Evolutionary conservation across 2,329 filamentous ascomycete species (phyloP).

Genomic region (Epichloe scottii): DNA sequence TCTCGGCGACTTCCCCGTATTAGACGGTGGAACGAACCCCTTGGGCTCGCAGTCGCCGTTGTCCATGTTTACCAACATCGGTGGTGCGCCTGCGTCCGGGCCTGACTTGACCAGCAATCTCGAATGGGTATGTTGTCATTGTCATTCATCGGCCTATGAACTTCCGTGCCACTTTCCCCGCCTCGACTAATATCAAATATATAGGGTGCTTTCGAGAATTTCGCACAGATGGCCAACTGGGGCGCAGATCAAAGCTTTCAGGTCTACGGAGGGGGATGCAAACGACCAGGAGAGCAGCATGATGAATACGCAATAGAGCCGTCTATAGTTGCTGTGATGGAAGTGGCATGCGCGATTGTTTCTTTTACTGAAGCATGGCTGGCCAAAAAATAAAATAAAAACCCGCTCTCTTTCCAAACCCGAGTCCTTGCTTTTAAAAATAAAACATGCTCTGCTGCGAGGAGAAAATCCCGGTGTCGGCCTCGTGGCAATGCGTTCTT

Average conservation of each 20-base stretch:
- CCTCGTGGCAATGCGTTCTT: too few species aligned
- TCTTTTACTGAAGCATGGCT: too few species aligned
- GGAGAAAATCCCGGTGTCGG: too few species aligned
- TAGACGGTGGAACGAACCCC: constrained; percentile 16
- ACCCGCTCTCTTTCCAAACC: too few species aligned
- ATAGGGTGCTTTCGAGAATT: constrained; percentile 45
- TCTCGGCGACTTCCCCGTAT: constrained; percentile 16
- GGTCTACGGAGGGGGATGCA: constrained; percentile 28
- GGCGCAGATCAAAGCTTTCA: constrained; percentile 39
- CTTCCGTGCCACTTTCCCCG: not conserved
- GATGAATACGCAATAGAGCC: constrained; percentile 10
- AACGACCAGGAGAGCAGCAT: constrained; percentile 14
- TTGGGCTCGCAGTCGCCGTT: constrained; percentile 30
- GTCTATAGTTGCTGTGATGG: not conserved
- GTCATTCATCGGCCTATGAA: not conserved
- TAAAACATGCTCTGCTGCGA: too few species aligned
- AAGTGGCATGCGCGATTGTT: too few species aligned
- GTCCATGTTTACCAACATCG: constrained; percentile 38
- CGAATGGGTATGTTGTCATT: constrained; percentile 43
- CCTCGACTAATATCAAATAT: not conserved
- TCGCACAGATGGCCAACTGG: constrained; percentile 40
- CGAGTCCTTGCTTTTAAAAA: too few species aligned
- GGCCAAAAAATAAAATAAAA: too few species aligned
- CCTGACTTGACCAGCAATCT: constrained; percentile 39
- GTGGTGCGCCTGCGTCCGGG: constrained; percentile 14